Conservation (phyloP, 495 filamentous ascomycete species). For the Xylaria flabelliformis region DNA sequence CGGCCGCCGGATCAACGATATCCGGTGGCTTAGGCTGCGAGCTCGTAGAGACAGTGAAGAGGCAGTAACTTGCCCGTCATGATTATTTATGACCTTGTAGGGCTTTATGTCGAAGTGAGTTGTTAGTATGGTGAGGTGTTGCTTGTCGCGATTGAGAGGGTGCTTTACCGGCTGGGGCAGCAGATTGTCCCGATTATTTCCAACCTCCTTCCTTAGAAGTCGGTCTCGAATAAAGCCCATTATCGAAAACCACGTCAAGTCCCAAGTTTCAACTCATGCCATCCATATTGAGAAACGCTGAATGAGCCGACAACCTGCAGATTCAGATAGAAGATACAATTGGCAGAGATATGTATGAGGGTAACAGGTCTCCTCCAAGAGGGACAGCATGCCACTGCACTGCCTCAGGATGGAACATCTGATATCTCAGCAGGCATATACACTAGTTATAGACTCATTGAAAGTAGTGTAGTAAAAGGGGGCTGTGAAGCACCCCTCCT, state of each 20-base stretch:
- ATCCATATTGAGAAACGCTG: neutral
- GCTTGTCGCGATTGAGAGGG: neutral
- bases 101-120: neutral
- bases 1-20: neutral
- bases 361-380: neutral
- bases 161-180: neutral
- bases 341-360: neutral
- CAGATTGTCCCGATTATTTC: neutral
- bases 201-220: neutral
- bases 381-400: neutral
- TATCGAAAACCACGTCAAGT: neutral
- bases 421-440: neutral
- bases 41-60: slow-evolving; percentile 1
- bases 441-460: neutral
- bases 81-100: neutral
- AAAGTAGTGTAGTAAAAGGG: neutral
- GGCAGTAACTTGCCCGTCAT: neutral
- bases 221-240: slow-evolving; percentile 10
- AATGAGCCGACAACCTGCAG: neutral
- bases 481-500: neutral
- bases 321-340: neutral
- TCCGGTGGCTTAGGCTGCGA: neutral
- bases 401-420: neutral
- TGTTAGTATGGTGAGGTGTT: neutral
- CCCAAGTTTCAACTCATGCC: neutral